Conservation (phyloP, 1,284 basidiomycete species). For the Fomes fomentarius region DNA sequence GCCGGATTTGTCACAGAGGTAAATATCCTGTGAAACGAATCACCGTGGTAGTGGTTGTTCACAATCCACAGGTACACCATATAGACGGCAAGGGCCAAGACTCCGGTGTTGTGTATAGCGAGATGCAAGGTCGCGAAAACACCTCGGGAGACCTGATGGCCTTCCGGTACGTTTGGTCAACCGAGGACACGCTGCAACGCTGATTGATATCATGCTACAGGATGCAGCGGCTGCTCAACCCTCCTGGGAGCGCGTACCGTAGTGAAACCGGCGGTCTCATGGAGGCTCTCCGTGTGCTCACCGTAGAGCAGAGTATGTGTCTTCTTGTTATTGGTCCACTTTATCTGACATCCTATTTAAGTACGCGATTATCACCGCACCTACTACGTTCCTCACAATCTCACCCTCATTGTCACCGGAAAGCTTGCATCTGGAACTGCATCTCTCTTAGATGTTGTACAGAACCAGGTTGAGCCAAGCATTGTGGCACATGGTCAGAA, state of each 20-base stretch:
- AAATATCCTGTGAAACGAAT: neutral
- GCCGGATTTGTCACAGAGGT: slow-evolving; percentile 94
- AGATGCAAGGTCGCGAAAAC: slow-evolving; percentile 99
- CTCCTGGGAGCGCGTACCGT: slow-evolving; percentile 85
- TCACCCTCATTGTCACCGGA: slow-evolving; percentile 83
- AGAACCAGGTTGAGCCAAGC: slow-evolving; percentile 81
- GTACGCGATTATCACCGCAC: slow-evolving; percentile 89
- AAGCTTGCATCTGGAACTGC: slow-evolving; percentile 74
- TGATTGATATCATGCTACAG: slow-evolving; percentile 42
- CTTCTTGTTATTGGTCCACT: slow-evolving; percentile 7
- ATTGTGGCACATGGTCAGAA: slow-evolving; percentile 78
- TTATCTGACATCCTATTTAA: slow-evolving; percentile 34
- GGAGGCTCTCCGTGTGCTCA: slow-evolving; percentile 86
- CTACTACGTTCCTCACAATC: slow-evolving; percentile 96
- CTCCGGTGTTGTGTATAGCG: slow-evolving; percentile 95
- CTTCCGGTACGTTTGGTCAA: slow-evolving; percentile 55
- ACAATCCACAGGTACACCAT: slow-evolving; percentile 75
- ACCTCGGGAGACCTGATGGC: slow-evolving; percentile 91
- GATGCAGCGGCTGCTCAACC: slow-evolving; percentile 81
- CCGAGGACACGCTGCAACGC: neutral
- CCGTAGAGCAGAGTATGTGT: slow-evolving; percentile 83
- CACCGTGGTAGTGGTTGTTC: too few relatives aligned
- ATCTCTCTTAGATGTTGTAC: slow-evolving; percentile 76
- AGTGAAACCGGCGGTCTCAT: slow-evolving; percentile 98
- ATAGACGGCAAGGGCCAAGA: slow-evolving; percentile 91